phyloP scores from a whole-genome alignment of 352 stramenopile species.

The Globisporangium paddicum region DNA sequence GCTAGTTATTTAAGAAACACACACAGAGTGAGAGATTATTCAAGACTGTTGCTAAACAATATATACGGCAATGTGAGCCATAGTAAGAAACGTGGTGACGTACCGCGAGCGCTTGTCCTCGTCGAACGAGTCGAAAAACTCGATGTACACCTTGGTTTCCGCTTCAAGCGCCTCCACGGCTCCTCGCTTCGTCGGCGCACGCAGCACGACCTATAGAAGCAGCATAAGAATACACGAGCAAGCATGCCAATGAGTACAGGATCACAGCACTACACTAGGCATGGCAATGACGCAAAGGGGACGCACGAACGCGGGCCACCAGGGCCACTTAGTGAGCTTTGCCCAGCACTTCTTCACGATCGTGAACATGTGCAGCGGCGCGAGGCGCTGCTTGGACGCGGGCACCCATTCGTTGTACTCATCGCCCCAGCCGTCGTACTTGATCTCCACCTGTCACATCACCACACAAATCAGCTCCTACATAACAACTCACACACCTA shows the following conservation, averaged over 20 bases:
- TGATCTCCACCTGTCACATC: slow-evolving; percentile 57
- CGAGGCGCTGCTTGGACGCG: slow-evolving; percentile 49
- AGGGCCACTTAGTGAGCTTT: slow-evolving; percentile 80
- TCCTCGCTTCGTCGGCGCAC: slow-evolving; percentile 47
- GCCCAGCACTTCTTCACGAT: slow-evolving; percentile 86
- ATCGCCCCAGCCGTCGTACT: slow-evolving; percentile 81
- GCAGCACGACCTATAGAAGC: slow-evolving; percentile 48
- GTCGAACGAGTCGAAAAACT: slow-evolving; percentile 81
- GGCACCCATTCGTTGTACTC: slow-evolving; percentile 79
- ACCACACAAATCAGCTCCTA: background rate
- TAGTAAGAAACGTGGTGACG: background rate
- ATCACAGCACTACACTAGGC: background rate
- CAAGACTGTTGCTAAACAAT: too few relatives aligned
- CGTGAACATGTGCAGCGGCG: slow-evolving; percentile 76
- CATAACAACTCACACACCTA: background rate
- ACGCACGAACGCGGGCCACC: slow-evolving; percentile 76
- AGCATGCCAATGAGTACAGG: background rate
- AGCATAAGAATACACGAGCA: background rate
- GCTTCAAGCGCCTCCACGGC: slow-evolving; percentile 50
- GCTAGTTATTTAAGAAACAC: slow-evolving; percentile 4
- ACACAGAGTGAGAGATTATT: slow-evolving; percentile 13
- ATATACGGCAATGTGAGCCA: background rate
- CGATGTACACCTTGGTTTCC: slow-evolving; percentile 76
- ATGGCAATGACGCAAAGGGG: background rate
- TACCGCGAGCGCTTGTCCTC: slow-evolving; percentile 61